Percentiles rank a stretch among this genome's conserved stretches.
Evolutionary conservation across 345 rosid genomes (phyloP).

Genomic region (Aegle marmelos): DNA sequence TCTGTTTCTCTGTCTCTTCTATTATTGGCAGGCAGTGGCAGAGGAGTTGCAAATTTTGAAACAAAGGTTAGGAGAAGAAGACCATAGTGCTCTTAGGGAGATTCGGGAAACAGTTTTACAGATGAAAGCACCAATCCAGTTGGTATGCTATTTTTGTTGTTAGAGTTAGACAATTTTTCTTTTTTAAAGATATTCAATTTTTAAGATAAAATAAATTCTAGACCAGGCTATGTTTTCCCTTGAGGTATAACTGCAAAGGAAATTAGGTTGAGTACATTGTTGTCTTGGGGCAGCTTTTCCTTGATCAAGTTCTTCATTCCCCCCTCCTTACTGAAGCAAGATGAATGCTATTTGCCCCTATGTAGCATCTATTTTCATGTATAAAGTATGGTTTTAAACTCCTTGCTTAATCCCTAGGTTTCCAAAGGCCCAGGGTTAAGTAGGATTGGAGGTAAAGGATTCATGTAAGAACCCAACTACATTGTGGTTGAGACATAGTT

Average conservation of each 20-base stretch:
- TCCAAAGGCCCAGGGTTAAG: neutral
- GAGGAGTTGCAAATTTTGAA: constrained; percentile 55
- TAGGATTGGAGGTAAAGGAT: neutral
- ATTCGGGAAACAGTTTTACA: constrained; percentile 73
- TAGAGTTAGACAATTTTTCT: neutral
- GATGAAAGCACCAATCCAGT: constrained; percentile 63
- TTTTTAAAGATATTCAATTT: neutral
- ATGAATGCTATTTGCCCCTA: neutral
- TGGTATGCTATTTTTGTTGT: constrained; percentile 47
- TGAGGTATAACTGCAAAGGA: neutral
- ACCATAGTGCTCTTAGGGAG: constrained; percentile 54
- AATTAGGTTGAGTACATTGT: neutral
- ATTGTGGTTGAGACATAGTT: neutral
- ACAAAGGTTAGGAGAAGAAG: constrained; percentile 59
- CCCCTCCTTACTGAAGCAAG: neutral
- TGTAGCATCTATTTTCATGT: neutral
- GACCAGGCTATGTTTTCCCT: neutral
- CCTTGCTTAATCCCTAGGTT: neutral
- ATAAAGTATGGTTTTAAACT: neutral
- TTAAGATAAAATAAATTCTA: neutral
- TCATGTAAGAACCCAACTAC: neutral
- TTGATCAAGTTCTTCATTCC: neutral
- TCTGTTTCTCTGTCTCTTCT: constrained; percentile 1
- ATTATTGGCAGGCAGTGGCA: constrained; percentile 59
- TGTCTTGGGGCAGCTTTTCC: neutral